phyloP scores from a whole-genome alignment of 164 flowering plant species.

The Stephania japonica region DNA sequence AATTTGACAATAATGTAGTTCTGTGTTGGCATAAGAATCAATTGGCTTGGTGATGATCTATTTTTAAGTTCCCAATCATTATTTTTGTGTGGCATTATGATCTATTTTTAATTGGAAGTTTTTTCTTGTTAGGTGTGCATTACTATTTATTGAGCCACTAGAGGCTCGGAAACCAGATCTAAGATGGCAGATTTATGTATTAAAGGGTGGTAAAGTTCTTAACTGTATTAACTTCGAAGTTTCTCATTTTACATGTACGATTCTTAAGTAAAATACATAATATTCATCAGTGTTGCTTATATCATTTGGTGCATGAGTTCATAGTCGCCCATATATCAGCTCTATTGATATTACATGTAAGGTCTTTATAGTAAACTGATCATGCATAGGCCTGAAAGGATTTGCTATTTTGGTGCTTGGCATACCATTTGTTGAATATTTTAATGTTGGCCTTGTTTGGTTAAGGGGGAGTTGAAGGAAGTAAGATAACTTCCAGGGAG shows the following conservation, averaged over 20 bases:
- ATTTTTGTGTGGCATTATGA: too few relatives aligned
- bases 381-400: too few relatives aligned
- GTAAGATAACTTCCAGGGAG: too few relatives aligned
- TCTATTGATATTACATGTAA: neutral
- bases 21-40: too few relatives aligned
- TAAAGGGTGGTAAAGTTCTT: slow-evolving; percentile 86
- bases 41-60: too few relatives aligned
- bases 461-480: too few relatives aligned
- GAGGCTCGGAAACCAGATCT: slow-evolving; percentile 84
- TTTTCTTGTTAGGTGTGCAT: slow-evolving; percentile 59
- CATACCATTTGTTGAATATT: neutral
- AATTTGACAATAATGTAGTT: too few relatives aligned
- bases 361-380: too few relatives aligned
- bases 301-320: neutral
- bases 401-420: neutral
- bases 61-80: too few relatives aligned
- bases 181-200: slow-evolving; percentile 96
- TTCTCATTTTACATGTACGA: neutral
- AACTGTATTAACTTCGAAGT: slow-evolving; percentile 44
- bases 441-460: too few relatives aligned
- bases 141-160: slow-evolving; percentile 86
- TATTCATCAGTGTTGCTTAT: neutral
- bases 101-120: slow-evolving; percentile 23
- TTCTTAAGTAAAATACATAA: too few relatives aligned
- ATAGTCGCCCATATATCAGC: neutral